phyloP scores from a whole-genome alignment of 495 filamentous ascomycete genomes.

The Hyaloscypha hepaticicola region DNA sequence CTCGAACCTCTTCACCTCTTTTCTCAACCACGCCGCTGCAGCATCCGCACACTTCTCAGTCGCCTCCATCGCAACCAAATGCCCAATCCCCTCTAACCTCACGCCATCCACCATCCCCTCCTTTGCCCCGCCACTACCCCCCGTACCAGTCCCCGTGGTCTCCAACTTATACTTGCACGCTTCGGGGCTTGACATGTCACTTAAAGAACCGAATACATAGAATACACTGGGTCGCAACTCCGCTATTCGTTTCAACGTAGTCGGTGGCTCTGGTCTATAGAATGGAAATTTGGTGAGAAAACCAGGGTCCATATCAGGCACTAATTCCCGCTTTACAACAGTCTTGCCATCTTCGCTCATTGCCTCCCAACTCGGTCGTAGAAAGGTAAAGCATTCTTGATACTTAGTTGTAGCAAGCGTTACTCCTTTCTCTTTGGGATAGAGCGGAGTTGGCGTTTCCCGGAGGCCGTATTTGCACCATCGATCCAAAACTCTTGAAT shows the following conservation, averaged over 20 bases:
- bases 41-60: conserved; percentile 63
- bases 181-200: conserved; percentile 57
- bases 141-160: conserved; percentile 60
- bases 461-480: conserved; percentile 68
- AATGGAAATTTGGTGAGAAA: conserved; percentile 53
- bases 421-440: conserved; percentile 47
- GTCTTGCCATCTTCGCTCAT: conserved; percentile 35
- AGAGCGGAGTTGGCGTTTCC: conserved; percentile 56
- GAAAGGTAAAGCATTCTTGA: conserved; percentile 63
- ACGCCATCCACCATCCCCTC: conserved; percentile 71
- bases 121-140: conserved; percentile 64
- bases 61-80: conserved; percentile 82
- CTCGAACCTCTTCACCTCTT: conserved; percentile 63
- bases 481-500: conserved; percentile 64
- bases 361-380: conserved; percentile 53
- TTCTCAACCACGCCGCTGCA: conserved; percentile 59
- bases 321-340: conserved; percentile 30
- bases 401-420: conserved; percentile 60
- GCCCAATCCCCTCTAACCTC: conserved; percentile 65
- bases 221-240: conserved; percentile 74
- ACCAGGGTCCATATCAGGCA: conserved; percentile 27
- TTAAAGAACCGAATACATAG: conserved; percentile 74
- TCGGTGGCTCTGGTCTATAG: conserved; percentile 70
- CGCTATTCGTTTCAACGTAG: conserved; percentile 63
- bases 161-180: conserved; percentile 56